These are phyloP conservation scores for Pythium pyrilobum DNA, from an alignment of 352 stramenopile genomes.

Conservation along the genomic window DNA sequence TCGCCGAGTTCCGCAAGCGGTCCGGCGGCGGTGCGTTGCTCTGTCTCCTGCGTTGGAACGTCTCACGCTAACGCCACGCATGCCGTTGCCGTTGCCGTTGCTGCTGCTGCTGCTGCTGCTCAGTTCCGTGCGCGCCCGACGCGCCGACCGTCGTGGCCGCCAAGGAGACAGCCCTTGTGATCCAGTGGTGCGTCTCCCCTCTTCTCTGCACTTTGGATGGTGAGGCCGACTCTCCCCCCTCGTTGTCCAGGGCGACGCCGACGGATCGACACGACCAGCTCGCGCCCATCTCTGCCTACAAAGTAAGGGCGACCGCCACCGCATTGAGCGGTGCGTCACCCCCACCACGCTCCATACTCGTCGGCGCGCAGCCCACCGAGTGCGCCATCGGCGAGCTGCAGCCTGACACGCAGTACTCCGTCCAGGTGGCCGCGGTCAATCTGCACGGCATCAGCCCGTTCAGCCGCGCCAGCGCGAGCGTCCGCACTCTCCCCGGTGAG, in stretches of 20 bases:
- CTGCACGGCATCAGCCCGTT: conserved; percentile 55
- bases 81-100: neutral
- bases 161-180: conserved; percentile 19
- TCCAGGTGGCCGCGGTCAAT: conserved; percentile 46
- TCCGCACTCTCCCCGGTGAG: conserved; percentile 30
- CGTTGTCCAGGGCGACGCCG: conserved; percentile 3
- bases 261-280: conserved; percentile 29
- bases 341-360: conserved; percentile 19
- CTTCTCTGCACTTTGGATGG: too few species aligned
- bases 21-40: conserved; percentile 29
- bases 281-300: conserved; percentile 61
- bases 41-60: too few species aligned
- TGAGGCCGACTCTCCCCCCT: neutral
- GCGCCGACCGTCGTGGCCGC: conserved; percentile 17
- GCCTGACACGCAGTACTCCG: conserved; percentile 36
- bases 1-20: conserved; percentile 36
- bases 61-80: too few species aligned
- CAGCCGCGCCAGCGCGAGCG: conserved; percentile 24
- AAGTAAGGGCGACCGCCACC: conserved; percentile 27
- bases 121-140: conserved; percentile 32
- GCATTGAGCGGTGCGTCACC: neutral
- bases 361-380: conserved; percentile 24
- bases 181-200: conserved; percentile 34
- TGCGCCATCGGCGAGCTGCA: conserved; percentile 24
- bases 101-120: neutral